Percentiles rank a stretch among this genome's conserved stretches.
These are phyloP conservation scores for Canna indica DNA, from an alignment of 176 grass and related monocot species.

Conservation along the genomic window DNA sequence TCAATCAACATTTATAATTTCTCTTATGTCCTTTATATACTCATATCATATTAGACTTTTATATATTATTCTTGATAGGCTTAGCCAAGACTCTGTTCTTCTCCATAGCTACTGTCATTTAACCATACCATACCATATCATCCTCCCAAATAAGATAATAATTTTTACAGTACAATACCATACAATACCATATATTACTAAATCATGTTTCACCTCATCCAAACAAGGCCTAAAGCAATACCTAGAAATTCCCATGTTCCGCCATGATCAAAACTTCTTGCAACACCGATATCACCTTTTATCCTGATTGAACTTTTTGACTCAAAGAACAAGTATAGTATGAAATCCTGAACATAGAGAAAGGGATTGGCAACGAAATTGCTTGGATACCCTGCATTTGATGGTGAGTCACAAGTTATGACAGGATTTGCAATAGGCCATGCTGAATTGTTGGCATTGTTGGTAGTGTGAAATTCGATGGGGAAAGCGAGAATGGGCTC, in stretches of 20 bases:
- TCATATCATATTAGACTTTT: too few species aligned
- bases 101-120: too few species aligned
- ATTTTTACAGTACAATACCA: too few species aligned
- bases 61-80: too few species aligned
- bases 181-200: too few species aligned
- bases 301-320: constrained; percentile 52
- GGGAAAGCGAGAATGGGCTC: constrained; percentile 66
- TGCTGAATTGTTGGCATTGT: constrained; percentile 67
- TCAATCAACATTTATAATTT: too few species aligned
- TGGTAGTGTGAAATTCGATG: constrained; percentile 78
- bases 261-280: constrained; percentile 72
- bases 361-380: constrained; percentile 96
- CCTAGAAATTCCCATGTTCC: constrained; percentile 89
- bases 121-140: too few species aligned
- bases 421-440: constrained; percentile 96
- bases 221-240: constrained; percentile 76
- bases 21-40: too few species aligned
- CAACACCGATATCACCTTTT: constrained; percentile 86
- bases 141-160: too few species aligned
- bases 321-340: constrained; percentile 80
- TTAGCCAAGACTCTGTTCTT: too few species aligned
- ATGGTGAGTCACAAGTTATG: constrained; percentile 57
- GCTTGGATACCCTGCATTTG: constrained; percentile 65
- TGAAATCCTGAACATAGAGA: constrained; percentile 62
- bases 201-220: too few species aligned